phyloP scores from a whole-genome alignment of 2,329 filamentous ascomycete species.

The Fusarium keratoplasticum region DNA sequence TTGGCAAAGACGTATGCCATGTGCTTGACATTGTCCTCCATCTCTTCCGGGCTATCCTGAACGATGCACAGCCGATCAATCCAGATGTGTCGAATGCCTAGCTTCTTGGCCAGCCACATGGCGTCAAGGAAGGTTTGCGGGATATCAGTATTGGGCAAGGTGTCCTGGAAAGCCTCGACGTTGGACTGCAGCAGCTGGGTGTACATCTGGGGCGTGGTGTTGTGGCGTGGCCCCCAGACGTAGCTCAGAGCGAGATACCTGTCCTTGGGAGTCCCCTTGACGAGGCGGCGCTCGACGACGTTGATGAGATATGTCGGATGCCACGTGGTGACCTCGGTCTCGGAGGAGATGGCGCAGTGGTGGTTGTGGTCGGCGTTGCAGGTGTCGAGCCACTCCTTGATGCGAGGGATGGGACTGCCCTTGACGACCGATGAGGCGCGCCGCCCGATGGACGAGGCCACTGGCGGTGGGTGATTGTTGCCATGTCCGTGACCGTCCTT shows the following conservation, averaged over 20 bases:
- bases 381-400: slow-evolving; percentile 57
- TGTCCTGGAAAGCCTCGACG: slow-evolving; percentile 50
- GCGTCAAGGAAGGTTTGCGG: slow-evolving; percentile 58
- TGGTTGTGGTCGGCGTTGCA: slow-evolving; percentile 56
- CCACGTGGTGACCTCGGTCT: slow-evolving; percentile 48
- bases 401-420: slow-evolving; percentile 52
- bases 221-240: slow-evolving; percentile 53
- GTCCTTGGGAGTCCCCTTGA: slow-evolving; percentile 53
- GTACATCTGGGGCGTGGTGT: slow-evolving; percentile 37
- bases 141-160: slow-evolving; percentile 52
- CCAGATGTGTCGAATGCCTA: slow-evolving; percentile 59
- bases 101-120: slow-evolving; percentile 57
- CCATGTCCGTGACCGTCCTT: slow-evolving; percentile 10
- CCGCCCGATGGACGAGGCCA: slow-evolving; percentile 42
- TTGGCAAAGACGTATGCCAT: slow-evolving; percentile 61
- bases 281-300: slow-evolving; percentile 53
- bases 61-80: slow-evolving; percentile 59
- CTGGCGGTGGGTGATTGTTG: slow-evolving; percentile 18
- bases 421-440: slow-evolving; percentile 48
- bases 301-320: slow-evolving; percentile 57
- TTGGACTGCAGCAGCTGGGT: slow-evolving; percentile 52
- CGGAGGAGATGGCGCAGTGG: slow-evolving; percentile 51
- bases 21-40: slow-evolving; percentile 54
- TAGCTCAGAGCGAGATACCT: slow-evolving; percentile 61
- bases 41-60: slow-evolving; percentile 56